Conservation (phyloP, 164 flowering plant genomes). For the Vitis riparia region DNA sequence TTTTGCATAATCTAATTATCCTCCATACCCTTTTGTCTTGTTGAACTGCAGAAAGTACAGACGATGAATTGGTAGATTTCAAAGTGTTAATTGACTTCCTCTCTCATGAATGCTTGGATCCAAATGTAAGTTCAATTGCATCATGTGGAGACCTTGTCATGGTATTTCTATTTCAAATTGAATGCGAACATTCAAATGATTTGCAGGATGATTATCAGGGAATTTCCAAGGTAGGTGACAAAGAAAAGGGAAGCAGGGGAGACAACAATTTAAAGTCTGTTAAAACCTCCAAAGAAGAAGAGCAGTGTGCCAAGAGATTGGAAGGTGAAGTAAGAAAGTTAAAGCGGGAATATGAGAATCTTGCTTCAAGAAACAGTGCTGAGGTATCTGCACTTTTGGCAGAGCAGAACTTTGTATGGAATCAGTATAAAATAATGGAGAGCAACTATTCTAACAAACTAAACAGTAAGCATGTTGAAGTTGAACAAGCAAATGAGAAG, state of each 20-base stretch:
- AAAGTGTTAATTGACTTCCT: slow-evolving; percentile 44
- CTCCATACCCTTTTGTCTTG: not conserved
- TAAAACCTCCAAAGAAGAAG: slow-evolving; percentile 13
- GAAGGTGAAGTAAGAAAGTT: slow-evolving; percentile 52
- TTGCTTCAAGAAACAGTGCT: slow-evolving; percentile 40
- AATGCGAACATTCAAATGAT: not conserved
- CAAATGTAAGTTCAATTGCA: slow-evolving; percentile 31
- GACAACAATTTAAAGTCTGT: slow-evolving; percentile 17
- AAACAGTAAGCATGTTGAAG: slow-evolving; percentile 39
- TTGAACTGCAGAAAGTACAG: slow-evolving; percentile 41
- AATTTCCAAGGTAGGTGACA: slow-evolving; percentile 10
- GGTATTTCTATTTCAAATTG: not conserved
- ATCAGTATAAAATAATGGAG: slow-evolving; percentile 69
- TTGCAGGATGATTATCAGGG: slow-evolving; percentile 29
- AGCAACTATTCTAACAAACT: slow-evolving; percentile 36
- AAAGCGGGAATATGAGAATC: slow-evolving; percentile 49
- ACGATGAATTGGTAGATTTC: slow-evolving; percentile 49
- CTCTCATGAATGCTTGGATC: slow-evolving; percentile 26
- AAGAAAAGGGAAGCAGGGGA: slow-evolving; percentile 7
- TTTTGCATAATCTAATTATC: not conserved
- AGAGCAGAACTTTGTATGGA: slow-evolving; percentile 79
- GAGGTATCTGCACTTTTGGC: slow-evolving; percentile 64
- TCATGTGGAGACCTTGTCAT: not conserved
- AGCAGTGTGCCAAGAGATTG: slow-evolving; percentile 13
- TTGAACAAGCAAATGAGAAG: slow-evolving; percentile 53